Conservation (phyloP, 257 asterid genomes). For the Forsythia suspensa region DNA sequence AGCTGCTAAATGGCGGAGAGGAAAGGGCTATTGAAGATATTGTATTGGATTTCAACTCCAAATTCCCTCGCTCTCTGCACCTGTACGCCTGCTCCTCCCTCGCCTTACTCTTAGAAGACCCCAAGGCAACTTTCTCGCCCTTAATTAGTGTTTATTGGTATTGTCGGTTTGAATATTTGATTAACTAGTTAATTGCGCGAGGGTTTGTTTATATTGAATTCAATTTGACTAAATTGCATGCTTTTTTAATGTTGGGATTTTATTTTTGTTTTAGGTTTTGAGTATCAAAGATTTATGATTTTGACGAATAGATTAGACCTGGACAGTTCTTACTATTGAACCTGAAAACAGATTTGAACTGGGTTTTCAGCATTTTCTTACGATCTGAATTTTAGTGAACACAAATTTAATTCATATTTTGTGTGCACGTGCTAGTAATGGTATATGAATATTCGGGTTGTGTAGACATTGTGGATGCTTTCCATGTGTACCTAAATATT, state of each 20-base stretch:
- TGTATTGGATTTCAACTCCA: constrained; percentile 53
- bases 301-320: not conserved
- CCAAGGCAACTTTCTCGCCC: constrained; percentile 22
- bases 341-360: too few relatives aligned
- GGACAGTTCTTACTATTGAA: not conserved
- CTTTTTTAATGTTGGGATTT: not conserved
- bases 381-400: too few relatives aligned
- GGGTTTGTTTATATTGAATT: not conserved
- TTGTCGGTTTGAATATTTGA: too few relatives aligned
- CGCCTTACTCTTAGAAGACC: constrained; percentile 59
- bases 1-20: constrained; percentile 67
- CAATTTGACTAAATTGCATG: not conserved
- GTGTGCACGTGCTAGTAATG: too few relatives aligned
- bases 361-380: too few relatives aligned
- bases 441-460: too few relatives aligned
- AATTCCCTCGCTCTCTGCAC: constrained; percentile 48
- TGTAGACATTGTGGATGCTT: too few relatives aligned
- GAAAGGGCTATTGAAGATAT: constrained; percentile 62
- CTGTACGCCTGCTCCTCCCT: constrained; percentile 72
- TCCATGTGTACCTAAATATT: too few relatives aligned
- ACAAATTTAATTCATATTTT: not conserved
- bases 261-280: too few relatives aligned
- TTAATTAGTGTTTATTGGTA: too few relatives aligned
- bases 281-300: not conserved
- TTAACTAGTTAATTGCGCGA: too few relatives aligned